Conservation (phyloP, 2,329 filamentous ascomycete species). For the Trichoderma hamatum region DNA sequence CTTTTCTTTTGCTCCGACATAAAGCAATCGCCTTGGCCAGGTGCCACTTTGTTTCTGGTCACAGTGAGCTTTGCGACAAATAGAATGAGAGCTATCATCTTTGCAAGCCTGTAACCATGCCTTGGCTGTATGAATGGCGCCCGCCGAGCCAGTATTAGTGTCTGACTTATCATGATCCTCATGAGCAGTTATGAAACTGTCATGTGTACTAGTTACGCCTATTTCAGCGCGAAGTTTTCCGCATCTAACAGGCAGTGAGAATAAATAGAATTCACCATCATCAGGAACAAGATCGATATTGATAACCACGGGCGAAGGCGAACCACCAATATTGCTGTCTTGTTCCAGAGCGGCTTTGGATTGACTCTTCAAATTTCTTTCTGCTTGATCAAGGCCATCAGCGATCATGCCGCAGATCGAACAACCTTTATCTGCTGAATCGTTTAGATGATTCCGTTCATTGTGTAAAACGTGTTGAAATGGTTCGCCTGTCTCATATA, state of each 20-base stretch:
- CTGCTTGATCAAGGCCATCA: neutral
- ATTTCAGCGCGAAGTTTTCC: neutral
- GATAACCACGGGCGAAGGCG: neutral
- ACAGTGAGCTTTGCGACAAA: neutral
- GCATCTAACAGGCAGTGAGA: too few relatives aligned
- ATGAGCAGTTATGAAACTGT: neutral
- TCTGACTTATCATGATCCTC: neutral
- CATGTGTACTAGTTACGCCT: neutral
- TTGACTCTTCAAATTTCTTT: neutral
- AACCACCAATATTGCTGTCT: neutral
- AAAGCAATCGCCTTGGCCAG: neutral
- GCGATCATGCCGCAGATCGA: neutral
- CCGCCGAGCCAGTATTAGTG: neutral
- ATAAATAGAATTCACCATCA: too few relatives aligned
- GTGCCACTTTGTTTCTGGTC: neutral
- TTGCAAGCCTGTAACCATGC: neutral
- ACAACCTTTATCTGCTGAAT: neutral
- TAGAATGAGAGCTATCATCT: neutral
- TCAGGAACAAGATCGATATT: neutral
- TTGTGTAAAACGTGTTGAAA: neutral
- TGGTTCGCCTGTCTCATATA: neutral
- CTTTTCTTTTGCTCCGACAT: neutral
- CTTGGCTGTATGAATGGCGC: neutral
- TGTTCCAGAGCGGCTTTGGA: neutral
- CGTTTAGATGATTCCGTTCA: neutral